These are phyloP conservation scores for Colletotrichum liaoningense DNA, from an alignment of 2,329 filamentous ascomycete genomes.

Conservation along the genomic window DNA sequence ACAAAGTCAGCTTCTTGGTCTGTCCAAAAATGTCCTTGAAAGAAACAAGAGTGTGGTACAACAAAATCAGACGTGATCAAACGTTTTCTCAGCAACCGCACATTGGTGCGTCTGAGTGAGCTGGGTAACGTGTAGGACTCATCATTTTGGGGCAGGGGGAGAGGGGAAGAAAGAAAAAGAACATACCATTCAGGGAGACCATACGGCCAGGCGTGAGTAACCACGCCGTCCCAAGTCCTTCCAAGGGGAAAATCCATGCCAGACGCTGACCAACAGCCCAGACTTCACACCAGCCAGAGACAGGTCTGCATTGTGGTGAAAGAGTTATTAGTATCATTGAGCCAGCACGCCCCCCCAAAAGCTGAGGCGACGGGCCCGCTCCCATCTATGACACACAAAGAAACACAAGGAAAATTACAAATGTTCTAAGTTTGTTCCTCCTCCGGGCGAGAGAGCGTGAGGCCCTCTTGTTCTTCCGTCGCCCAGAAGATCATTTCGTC, in stretches of 20 bases:
- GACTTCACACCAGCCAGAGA: neutral
- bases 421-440: constrained; percentile 31
- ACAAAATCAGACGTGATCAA: constrained; percentile 18
- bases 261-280: neutral
- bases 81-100: constrained; percentile 22
- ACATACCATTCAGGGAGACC: neutral
- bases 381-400: constrained; percentile 33
- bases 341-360: constrained; percentile 1
- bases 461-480: neutral
- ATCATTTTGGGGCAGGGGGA: neutral
- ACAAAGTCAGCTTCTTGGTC: neutral
- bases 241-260: neutral
- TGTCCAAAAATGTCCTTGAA: no score
- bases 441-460: constrained; percentile 10
- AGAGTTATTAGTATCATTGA: constrained; percentile 34
- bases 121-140: constrained; percentile 20
- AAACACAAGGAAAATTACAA: constrained; percentile 34
- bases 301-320: constrained; percentile 8
- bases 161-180: neutral
- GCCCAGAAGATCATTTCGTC: constrained; percentile 24
- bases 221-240: neutral
- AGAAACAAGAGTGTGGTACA: neutral
- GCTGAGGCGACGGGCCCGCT: constrained; percentile 10
- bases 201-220: neutral
- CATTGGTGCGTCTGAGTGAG: constrained; percentile 22